phyloP scores from a whole-genome alignment of 305 asterid species.

The Fraxinus albicans region DNA sequence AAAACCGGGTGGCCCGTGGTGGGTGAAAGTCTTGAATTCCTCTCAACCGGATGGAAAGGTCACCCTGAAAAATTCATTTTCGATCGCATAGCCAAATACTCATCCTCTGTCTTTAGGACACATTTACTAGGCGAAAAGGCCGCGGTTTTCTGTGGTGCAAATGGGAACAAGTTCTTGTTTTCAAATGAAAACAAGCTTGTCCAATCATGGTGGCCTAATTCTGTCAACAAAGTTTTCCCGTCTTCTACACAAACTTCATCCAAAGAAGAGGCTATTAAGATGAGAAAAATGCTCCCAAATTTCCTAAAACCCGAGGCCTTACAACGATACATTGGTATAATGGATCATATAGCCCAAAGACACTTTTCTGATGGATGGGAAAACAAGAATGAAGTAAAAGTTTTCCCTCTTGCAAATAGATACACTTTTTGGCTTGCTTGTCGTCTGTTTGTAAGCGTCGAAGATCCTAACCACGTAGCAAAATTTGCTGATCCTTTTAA shows the following conservation, averaged over 20 bases:
- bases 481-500: constrained; percentile 37
- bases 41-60: constrained; percentile 52
- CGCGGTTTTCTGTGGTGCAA: constrained; percentile 38
- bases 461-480: constrained; percentile 33
- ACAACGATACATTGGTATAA: constrained; percentile 38
- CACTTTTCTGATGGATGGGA: constrained; percentile 45
- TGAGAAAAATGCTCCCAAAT: constrained; percentile 44
- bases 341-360: constrained; percentile 40
- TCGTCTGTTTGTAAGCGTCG: constrained; percentile 37
- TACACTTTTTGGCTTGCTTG: constrained; percentile 45
- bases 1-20: constrained; percentile 39
- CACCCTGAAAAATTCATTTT: constrained; percentile 58
- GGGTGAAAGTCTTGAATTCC: constrained; percentile 49
- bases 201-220: constrained; percentile 41
- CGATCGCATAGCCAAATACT: constrained; percentile 49
- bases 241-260: constrained; percentile 35
- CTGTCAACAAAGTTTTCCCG: constrained; percentile 44
- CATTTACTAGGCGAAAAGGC: constrained; percentile 36
- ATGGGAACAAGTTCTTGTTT: constrained; percentile 39
- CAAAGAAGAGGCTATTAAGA: constrained; percentile 33
- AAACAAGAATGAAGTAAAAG: constrained; percentile 23
- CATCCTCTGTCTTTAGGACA: constrained; percentile 42
- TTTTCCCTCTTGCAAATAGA: constrained; percentile 35
- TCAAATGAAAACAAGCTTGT: constrained; percentile 48
- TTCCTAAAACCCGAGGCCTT: constrained; percentile 48